Evolutionary conservation across 179 eudicot genomes (phyloP), one percentile per base, ranked within the genome.

Genomic region (Spinacia oleracea): DNA sequence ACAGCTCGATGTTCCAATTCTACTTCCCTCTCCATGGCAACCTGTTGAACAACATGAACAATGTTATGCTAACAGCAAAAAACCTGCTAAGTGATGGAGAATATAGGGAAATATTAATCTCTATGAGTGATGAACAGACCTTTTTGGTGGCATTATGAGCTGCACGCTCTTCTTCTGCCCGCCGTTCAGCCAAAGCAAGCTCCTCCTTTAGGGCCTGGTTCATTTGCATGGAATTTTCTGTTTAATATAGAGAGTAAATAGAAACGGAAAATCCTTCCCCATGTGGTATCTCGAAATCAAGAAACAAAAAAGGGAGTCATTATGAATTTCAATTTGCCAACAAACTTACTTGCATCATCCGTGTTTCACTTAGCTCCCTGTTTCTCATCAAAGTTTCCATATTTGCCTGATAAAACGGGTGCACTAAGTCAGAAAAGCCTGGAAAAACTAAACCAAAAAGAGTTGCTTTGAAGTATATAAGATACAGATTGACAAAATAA

Each of bases 1-100:
- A 94, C 81, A 85, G 97, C 93, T 82, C 94, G 90, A 72, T 91
- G 99, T 88, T 96, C 99, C 82, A 96, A 80, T 82, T 92, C 99
- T 40, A 93, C 98, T 87, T 96, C 97, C 84, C 99, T 94, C 84
- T 96, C 98, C 98, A 94, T 94, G 77, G 96, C 86, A 86, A 96
- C 93, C 99, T 93, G 84, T 80, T 71, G 53, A 85, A 70, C 66
- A 29, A 67, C 55, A 40, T 65, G 75, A 38, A 74, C 55, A 51
- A 60, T 7, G 51, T 65, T 48, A 73, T 10, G 58, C 72, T 62
- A 77, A 46, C 16, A 73, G 74, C 6, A 77, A n/a, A 9, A 66
- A 35, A 9, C 70, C 51, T 31, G 66, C 25, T 40, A 11, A 60
- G 23, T 20, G 66, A 73, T 42, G 31, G 40, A 69, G 46, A 50